phyloP scores from a whole-genome alignment of 768 basidiomycete species.

The Lentinus tigrinus region DNA sequence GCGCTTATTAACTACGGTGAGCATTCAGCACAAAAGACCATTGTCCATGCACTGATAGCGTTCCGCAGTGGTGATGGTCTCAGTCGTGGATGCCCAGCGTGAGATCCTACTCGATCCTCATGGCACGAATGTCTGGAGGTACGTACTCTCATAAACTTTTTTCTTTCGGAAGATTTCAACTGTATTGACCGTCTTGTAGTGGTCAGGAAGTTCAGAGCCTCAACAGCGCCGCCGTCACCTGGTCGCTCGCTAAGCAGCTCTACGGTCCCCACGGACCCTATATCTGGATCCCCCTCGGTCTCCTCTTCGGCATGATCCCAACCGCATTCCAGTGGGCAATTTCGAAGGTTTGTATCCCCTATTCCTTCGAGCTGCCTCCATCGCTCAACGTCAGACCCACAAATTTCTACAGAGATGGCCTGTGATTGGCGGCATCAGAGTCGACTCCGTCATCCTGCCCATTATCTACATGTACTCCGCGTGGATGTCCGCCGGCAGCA shows the following conservation, averaged over 20 bases:
- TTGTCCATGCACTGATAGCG: conserved; percentile 21
- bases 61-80: conserved; percentile 58
- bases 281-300: conserved; percentile 51
- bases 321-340: conserved; percentile 56
- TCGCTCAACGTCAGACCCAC: neutral
- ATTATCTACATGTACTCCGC: conserved; percentile 46
- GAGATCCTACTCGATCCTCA: conserved; percentile 49
- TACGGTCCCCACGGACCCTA: conserved; percentile 57
- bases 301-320: conserved; percentile 53
- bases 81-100: conserved; percentile 51
- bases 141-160: neutral
- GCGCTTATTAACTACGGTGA: conserved; percentile 36
- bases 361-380: neutral
- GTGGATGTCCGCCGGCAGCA: conserved; percentile 55
- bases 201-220: conserved; percentile 50
- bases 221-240: conserved; percentile 61
- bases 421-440: conserved; percentile 49
- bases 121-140: conserved; percentile 60
- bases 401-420: conserved; percentile 46
- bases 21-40: neutral
- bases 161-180: neutral
- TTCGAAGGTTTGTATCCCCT: conserved; percentile 37
- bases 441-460: conserved; percentile 52
- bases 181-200: conserved; percentile 21
- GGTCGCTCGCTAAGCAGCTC: conserved; percentile 60